Conservation (phyloP, 495 filamentous ascomycete genomes). For the Penicillium steckii region DNA sequence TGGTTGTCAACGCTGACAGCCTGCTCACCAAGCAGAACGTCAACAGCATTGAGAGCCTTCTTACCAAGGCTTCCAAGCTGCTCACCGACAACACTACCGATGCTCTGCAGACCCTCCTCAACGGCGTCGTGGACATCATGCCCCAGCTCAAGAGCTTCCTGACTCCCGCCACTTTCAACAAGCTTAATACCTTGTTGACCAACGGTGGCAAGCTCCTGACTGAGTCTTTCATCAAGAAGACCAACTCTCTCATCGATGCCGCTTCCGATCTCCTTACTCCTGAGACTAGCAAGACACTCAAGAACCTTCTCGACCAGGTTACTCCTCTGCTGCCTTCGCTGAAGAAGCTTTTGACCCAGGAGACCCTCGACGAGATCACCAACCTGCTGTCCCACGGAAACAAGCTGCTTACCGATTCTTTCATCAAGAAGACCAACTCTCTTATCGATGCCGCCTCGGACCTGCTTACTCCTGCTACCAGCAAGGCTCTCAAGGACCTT, state of each 20-base stretch:
- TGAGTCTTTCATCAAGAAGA: constrained; percentile 32
- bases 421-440: constrained; percentile 21
- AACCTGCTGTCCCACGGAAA: constrained; percentile 40
- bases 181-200: constrained; percentile 38
- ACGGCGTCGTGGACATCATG: constrained; percentile 23
- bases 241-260: constrained; percentile 10
- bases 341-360: constrained; percentile 14
- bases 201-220: neutral
- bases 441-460: constrained; percentile 17
- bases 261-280: constrained; percentile 29
- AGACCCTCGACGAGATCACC: constrained; percentile 33
- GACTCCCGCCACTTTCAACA: constrained; percentile 31
- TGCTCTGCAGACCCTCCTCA: constrained; percentile 35
- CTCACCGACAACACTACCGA: constrained; percentile 26
- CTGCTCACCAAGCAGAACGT: constrained; percentile 29
- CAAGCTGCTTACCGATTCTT: constrained; percentile 30
- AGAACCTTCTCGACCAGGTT: constrained; percentile 7
- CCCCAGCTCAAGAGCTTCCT: constrained; percentile 27
- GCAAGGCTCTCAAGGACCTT: constrained; percentile 27
- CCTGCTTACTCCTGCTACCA: constrained; percentile 18
- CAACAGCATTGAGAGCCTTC: constrained; percentile 33
- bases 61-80: constrained; percentile 37
- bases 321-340: constrained; percentile 24
- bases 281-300: constrained; percentile 32
- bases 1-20: constrained; percentile 34